Evolutionary conservation across 2,329 filamentous ascomycete genomes (phyloP), one percentile per base, ranked within the genome.

Genomic region (Huntiella bhutanensis): DNA sequence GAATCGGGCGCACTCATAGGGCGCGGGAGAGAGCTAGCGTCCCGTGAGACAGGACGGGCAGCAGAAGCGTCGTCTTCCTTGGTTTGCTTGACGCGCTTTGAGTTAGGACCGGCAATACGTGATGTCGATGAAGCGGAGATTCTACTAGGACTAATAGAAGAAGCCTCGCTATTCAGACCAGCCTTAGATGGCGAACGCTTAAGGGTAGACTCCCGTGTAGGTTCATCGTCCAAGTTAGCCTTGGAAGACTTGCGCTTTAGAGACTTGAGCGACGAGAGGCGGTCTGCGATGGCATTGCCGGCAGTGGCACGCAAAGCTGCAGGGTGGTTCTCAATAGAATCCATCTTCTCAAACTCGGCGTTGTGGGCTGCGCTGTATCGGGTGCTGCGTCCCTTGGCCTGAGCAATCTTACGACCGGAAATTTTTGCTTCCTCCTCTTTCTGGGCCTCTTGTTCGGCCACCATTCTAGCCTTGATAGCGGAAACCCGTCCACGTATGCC

Each of bases 301-400:
- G 68, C 62, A 50, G 73, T 68, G 16, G 71, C 70, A 51, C 83
- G 71, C 64, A 79, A 91, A 12, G 80, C 74, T 8, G 87, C 93
- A 6, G 85, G 70, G 58, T 95, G 87, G 51, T 79, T 79, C 38
- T 77, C 83, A 57, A 96, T 95, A 2, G 87, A 95, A 59, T 94
- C 86, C 88, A 96, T 95, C 68, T 93, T 96, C 63, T 84, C 84
- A 65, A 96, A 95, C 56, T 88, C 75, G 43, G 79, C 77, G 73
- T 83, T 81, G 59, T 96, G 88, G 34, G 75, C 77, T 52, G 85
- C 80, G 58, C 84, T 94, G 63, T 80, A 96, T 40, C 88, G 79
- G 42, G 77, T 67, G 43, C 75, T 71, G 59, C 80, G 87, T 54
- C 83, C 78, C 63, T 80, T 92, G 10, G 87, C 76, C 53, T 76